Evolutionary conservation across 2,329 filamentous ascomycete species (phyloP).

Genomic region (Hymenoscyphus occultus): DNA sequence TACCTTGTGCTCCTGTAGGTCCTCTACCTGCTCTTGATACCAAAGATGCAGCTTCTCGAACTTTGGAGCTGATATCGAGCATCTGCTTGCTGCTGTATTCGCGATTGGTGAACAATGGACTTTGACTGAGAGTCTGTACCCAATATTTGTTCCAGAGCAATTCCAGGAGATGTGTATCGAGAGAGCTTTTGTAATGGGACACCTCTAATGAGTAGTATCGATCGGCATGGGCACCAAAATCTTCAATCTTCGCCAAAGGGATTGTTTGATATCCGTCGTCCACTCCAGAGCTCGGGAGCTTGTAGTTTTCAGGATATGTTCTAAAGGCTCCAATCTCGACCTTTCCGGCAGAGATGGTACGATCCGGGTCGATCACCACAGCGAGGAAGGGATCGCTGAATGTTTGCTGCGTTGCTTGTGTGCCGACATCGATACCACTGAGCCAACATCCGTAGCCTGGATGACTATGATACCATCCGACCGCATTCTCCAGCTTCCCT

Average conservation of each 20-base stretch:
- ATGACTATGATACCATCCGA: constrained; percentile 98
- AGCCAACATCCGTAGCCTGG: constrained; percentile 98
- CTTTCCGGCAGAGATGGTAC: constrained; percentile 90
- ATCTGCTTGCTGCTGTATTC: constrained; percentile 94
- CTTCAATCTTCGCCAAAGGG: constrained; percentile 87
- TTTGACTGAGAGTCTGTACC: constrained; percentile 93
- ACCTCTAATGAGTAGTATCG: constrained; percentile 91
- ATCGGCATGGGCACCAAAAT: constrained; percentile 89
- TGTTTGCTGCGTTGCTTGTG: constrained; percentile 79
- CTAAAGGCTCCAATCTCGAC: constrained; percentile 95
- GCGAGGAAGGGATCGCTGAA: constrained; percentile 90
- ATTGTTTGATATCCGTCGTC: constrained; percentile 70
- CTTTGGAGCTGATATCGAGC: constrained; percentile 79
- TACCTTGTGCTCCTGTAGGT: constrained; percentile 20
- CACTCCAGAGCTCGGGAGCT: constrained; percentile 46
- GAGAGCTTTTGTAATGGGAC: constrained; percentile 88
- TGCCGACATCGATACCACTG: constrained; percentile 90
- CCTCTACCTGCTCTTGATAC: constrained; percentile 40
- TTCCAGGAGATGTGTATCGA: constrained; percentile 83
- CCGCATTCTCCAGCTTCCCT: constrained; percentile 82
- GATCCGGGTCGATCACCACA: constrained; percentile 93
- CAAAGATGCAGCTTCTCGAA: constrained; percentile 57
- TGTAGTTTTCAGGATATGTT: constrained; percentile 77
- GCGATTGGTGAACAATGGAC: constrained; percentile 84
- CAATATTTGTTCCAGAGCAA: constrained; percentile 98